These are phyloP conservation scores for Aspergillus quadrilineatus DNA, from an alignment of 2,329 filamentous ascomycete species.

Conservation along the genomic window DNA sequence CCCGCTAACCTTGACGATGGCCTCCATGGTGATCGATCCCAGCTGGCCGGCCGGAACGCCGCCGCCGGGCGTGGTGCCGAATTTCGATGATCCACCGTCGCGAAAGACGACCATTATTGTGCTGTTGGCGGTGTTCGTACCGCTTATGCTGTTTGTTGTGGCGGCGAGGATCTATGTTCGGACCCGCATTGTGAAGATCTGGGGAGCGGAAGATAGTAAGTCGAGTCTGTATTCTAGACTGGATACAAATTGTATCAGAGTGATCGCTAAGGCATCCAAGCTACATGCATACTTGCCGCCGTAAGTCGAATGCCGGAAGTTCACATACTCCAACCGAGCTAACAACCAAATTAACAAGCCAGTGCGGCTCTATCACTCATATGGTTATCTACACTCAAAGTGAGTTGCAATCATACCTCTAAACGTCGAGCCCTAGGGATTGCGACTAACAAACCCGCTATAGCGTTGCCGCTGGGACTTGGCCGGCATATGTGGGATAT, in stretches of 20 bases:
- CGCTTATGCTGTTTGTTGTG: neutral
- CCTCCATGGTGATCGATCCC: too few species aligned
- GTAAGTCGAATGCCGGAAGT: neutral
- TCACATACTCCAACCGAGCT: neutral
- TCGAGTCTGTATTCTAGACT: neutral
- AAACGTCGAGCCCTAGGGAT: too few species aligned
- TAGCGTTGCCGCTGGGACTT: neutral
- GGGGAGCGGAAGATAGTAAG: constrained; percentile 1
- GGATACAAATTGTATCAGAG: neutral
- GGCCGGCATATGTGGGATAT: constrained; percentile 9
- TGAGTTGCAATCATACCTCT: neutral
- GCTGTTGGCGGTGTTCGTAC: neutral
- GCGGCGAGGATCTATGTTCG: neutral
- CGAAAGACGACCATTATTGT: neutral
- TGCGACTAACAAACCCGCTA: neutral
- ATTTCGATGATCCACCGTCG: neutral
- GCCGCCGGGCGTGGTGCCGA: neutral
- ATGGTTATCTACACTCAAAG: constrained; percentile 1
- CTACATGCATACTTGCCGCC: neutral
- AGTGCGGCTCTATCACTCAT: neutral
- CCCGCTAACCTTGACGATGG: too few species aligned
- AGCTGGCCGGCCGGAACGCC: neutral
- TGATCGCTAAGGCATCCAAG: neutral
- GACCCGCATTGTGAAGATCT: neutral
- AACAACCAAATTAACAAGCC: too few species aligned